phyloP scores from a whole-genome alignment of 2,329 filamentous ascomycete species.

The Trichoderma oligosporum region DNA sequence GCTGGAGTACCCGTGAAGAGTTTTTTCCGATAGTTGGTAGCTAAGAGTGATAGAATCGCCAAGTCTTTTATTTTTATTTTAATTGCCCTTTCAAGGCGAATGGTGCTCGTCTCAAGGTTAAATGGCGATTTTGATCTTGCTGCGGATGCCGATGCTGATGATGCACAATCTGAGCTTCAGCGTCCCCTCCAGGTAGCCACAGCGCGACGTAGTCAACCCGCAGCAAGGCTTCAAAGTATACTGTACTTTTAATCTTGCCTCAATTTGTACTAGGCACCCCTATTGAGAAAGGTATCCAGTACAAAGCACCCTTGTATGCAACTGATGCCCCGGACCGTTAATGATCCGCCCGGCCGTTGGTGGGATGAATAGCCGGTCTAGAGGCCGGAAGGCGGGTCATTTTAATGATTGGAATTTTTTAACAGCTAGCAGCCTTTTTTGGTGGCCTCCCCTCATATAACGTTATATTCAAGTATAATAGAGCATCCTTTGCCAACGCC shows the following conservation, averaged over 20 bases:
- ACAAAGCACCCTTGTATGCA: slow-evolving; percentile 8
- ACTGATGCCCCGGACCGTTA: slow-evolving; percentile 11
- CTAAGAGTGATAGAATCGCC: not conserved
- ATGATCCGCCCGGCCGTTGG: slow-evolving; percentile 19
- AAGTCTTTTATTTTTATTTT: not conserved
- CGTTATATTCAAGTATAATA: not conserved
- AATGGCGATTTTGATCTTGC: not conserved
- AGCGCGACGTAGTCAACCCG: slow-evolving; percentile 25
- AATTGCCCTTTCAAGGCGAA: not conserved
- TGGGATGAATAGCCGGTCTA: slow-evolving; percentile 9
- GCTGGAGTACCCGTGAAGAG: no score
- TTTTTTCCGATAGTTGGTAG: not conserved
- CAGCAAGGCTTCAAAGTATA: not conserved
- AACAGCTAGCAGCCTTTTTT: not conserved
- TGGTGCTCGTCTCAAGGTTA: not conserved
- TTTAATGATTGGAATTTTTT: slow-evolving; percentile 5
- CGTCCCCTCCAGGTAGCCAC: slow-evolving; percentile 35
- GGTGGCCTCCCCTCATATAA: slow-evolving; percentile 4
- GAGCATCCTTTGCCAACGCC: not conserved
- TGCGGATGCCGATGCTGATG: slow-evolving; percentile 9
- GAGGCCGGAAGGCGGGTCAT: slow-evolving; percentile 13
- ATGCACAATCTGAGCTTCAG: slow-evolving; percentile 18
- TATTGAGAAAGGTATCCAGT: not conserved
- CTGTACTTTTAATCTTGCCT: no score
- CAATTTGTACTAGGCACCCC: not conserved